Percentiles rank a stretch among this genome's conserved stretches.
phyloP scores from a whole-genome alignment of 495 filamentous ascomycete genomes.

The Daldinia loculata region DNA sequence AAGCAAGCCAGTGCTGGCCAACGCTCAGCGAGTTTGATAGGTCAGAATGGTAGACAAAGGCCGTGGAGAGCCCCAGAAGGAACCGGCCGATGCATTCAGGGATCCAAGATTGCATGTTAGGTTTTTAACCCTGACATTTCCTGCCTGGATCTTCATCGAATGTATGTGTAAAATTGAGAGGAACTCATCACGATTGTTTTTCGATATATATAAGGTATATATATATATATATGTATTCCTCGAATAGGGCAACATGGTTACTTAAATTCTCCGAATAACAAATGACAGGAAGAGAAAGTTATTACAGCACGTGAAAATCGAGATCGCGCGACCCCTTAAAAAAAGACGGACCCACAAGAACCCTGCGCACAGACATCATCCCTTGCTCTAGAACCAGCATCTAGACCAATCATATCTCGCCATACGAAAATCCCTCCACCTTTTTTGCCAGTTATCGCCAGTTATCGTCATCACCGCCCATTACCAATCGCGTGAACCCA shows the following conservation, averaged over 20 bases:
- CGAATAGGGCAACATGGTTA: background rate
- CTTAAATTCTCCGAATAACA: conserved; percentile 8
- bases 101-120: background rate
- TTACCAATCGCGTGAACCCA: conserved; percentile 33
- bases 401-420: background rate
- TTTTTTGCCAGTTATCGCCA: conserved; percentile 8
- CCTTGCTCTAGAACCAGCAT: background rate
- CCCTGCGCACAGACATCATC: background rate
- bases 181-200: background rate
- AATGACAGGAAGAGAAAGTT: background rate
- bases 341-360: background rate
- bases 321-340: conserved; percentile 11
- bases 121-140: background rate
- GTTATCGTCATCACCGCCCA: conserved; percentile 42
- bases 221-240: background rate
- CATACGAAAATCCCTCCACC: background rate
- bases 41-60: background rate
- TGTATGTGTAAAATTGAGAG: background rate
- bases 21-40: background rate
- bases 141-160: background rate
- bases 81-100: background rate
- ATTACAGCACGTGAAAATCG: conserved; percentile 3
- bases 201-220: background rate
- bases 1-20: background rate
- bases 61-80: background rate